phyloP scores from a whole-genome alignment of 139 green algal genomes.

The Tetradesmus obliquus region DNA sequence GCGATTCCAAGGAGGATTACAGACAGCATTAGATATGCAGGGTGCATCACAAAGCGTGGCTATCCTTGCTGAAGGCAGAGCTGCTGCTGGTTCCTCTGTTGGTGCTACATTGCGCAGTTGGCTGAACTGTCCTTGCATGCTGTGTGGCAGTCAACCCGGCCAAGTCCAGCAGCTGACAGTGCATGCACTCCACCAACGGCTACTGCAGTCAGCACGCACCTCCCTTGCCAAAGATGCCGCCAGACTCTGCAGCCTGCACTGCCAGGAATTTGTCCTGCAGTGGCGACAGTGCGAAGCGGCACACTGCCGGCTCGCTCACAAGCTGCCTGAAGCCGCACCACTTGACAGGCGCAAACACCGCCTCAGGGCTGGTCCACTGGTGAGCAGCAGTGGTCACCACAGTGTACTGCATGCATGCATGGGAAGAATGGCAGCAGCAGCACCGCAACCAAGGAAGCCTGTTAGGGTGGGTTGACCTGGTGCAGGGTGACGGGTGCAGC shows the following conservation, averaged over 20 bases:
- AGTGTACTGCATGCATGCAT: constrained; percentile 1
- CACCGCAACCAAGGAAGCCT: no score
- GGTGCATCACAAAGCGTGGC: background rate
- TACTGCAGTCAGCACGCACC: background rate
- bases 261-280: constrained; percentile 26
- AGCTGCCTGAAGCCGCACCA: constrained; percentile 35
- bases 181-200: background rate
- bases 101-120: background rate
- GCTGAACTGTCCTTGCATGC: background rate
- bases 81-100: background rate
- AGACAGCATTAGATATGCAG: background rate
- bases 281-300: constrained; percentile 18
- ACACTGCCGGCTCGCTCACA: background rate
- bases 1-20: background rate
- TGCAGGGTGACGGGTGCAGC: no score
- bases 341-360: background rate
- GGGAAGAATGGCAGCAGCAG: no score
- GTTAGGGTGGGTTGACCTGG: no score
- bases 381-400: background rate
- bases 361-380: background rate
- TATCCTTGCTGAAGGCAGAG: background rate
- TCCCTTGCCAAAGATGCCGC: background rate
- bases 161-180: background rate
- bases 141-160: background rate
- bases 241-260: background rate